Conservation (phyloP, 2,329 filamentous ascomycete species). For the Penicillium glabrum region DNA sequence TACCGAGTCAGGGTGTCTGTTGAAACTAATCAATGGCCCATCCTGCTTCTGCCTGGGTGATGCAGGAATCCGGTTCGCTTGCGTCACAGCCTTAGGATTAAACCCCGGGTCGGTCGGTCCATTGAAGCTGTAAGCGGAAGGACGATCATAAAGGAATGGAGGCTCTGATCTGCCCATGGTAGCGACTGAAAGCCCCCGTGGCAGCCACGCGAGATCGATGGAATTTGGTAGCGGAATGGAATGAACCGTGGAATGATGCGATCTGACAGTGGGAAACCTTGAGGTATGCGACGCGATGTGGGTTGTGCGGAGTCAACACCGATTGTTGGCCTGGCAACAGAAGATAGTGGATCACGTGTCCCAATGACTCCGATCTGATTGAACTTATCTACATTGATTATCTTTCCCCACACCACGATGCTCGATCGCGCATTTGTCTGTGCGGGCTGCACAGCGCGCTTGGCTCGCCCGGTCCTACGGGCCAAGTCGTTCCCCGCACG, state of each 20-base stretch:
- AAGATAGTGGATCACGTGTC: slow-evolving; percentile 12
- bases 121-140: slow-evolving; percentile 54
- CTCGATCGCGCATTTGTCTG: slow-evolving; percentile 29
- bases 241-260: slow-evolving; percentile 14
- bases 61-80: slow-evolving; percentile 71
- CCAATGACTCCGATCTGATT: slow-evolving; percentile 8
- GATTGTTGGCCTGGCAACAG: slow-evolving; percentile 35
- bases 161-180: slow-evolving; percentile 56
- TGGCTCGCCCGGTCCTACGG: slow-evolving; percentile 7
- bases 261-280: slow-evolving; percentile 18
- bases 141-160: slow-evolving; percentile 72
- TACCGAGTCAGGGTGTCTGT: slow-evolving; percentile 78
- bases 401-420: slow-evolving; percentile 20
- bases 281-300: slow-evolving; percentile 7
- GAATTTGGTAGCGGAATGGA: slow-evolving; percentile 26
- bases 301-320: slow-evolving; percentile 15
- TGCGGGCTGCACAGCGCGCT: slow-evolving; percentile 28
- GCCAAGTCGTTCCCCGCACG: slow-evolving; percentile 3
- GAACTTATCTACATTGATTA: slow-evolving; percentile 1
- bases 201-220: slow-evolving; percentile 35
- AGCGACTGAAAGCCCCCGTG: slow-evolving; percentile 28
- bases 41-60: slow-evolving; percentile 62
- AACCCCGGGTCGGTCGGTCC: slow-evolving; percentile 59
- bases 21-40: slow-evolving; percentile 78
- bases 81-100: slow-evolving; percentile 82